Base-by-base conservation (phyloP, 257 asterid genomes). In the Vinca minor region DNA sequence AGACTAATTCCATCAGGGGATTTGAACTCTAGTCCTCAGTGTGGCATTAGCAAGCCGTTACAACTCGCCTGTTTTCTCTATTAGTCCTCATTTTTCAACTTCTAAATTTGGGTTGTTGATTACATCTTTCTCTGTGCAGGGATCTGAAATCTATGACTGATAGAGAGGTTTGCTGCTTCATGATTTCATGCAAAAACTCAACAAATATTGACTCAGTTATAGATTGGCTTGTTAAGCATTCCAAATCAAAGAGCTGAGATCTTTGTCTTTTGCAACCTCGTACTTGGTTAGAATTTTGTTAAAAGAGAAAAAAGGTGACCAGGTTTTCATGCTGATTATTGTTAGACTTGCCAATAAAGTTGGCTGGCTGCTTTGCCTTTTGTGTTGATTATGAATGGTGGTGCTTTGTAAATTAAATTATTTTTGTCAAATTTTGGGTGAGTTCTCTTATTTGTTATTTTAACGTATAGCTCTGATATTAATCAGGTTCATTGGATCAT, bases 181-280 rank as follows among this genome's bases (percentile, higher is more conserved):
- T 92, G 96, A 89, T 92, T 79, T 92, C 98, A n/a, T 92, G 98
- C 95, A 89, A 89, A 83, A 87, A 85, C 81, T 92, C 95, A 2
- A 87, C 95, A 39, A 92, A 92, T 73, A 92, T 92, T 49, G 96
- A 92, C 71, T 89, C 88, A 69, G 98, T 92, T 67, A 89, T 92
- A 39, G 96, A 92, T 57, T 92, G 96, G 98, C 89, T 92, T 5
- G 95, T 92, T 41, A 89, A 85, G 85, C 96, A 89, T 69, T 92
- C 98, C 0, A 92, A 89, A 71, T 89, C 95, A 26, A 88, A 87
- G 88, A 92, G 84, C 81, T 88, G 78, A 86, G 56, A 23, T 62
- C n/a, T n/a, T 0, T 49, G 71, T 29, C 56, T 18, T 60, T 44
- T 8, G 55, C n/a, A n/a, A n/a, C n/a, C n/a, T n/a, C n/a, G n/a